A percentile compares a stretch with the other conserved stretches of the same genome.
Conservation (phyloP, 805 yeast species). For the Ogataea minuta region DNA sequence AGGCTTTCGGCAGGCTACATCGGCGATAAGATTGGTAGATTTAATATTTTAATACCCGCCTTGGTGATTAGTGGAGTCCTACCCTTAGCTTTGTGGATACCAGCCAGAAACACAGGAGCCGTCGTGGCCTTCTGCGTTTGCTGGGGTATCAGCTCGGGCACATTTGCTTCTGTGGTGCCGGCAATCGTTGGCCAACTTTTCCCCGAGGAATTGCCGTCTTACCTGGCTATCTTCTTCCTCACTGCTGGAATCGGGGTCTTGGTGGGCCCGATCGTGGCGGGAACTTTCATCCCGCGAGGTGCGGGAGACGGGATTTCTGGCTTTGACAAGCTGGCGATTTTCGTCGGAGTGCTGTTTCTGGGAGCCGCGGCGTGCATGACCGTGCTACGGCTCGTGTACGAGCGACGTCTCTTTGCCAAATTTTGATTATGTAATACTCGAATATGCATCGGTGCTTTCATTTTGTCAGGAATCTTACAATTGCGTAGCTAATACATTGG, state of each 20-base stretch:
- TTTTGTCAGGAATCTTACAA: too few species aligned
- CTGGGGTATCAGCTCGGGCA: slow-evolving; percentile 37
- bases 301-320: slow-evolving; percentile 21
- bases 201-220: slow-evolving; percentile 32
- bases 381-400: slow-evolving; percentile 6
- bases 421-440: slow-evolving; percentile 1
- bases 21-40: slow-evolving; percentile 42
- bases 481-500: too few species aligned
- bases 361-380: slow-evolving; percentile 12
- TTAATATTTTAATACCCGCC: slow-evolving; percentile 38
- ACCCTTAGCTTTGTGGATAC: slow-evolving; percentile 46
- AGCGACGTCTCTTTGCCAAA: slow-evolving; percentile 6
- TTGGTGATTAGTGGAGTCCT: slow-evolving; percentile 33
- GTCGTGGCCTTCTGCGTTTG: slow-evolving; percentile 37
- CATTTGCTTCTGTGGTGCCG: slow-evolving; percentile 33
- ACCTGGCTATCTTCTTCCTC: slow-evolving; percentile 31
- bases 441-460: too few species aligned
- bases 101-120: slow-evolving; percentile 42
- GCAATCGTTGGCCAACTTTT: slow-evolving; percentile 33
- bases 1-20: slow-evolving; percentile 50
- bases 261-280: slow-evolving; percentile 37
- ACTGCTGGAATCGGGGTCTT: slow-evolving; percentile 32
- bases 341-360: slow-evolving; percentile 32
- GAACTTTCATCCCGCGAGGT: slow-evolving; percentile 31
- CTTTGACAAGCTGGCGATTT: slow-evolving; percentile 30